phyloP scores from a whole-genome alignment of 345 rosid genomes.

The Carallia pectinifolia region DNA sequence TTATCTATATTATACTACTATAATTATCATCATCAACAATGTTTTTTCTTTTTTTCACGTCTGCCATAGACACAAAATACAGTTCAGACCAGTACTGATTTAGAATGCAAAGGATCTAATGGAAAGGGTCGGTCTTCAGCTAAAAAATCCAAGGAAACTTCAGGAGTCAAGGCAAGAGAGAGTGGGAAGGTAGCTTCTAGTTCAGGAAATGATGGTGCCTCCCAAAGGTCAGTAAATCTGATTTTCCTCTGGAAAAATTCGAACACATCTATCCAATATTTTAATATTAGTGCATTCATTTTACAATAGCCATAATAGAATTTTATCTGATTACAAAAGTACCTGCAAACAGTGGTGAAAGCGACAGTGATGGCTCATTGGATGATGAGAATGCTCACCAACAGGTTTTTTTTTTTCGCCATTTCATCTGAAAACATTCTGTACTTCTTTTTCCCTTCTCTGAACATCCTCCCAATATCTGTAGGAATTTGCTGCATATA shows the following conservation, averaged over 20 bases:
- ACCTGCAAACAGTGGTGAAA: slow-evolving; percentile 63
- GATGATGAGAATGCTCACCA: slow-evolving; percentile 72
- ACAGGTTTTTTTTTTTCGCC: slow-evolving; percentile 41
- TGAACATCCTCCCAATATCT: slow-evolving; percentile 5
- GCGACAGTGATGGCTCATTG: slow-evolving; percentile 85
- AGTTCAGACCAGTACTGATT: slow-evolving; percentile 45
- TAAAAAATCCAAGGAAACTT: slow-evolving; percentile 61
- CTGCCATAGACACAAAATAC: slow-evolving; percentile 50
- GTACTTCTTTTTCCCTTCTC: not conserved
- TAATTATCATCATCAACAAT: too few species aligned
- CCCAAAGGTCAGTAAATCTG: slow-evolving; percentile 59
- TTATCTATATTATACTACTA: not conserved
- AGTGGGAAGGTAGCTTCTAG: slow-evolving; percentile 63
- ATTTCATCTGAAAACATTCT: not conserved
- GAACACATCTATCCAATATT: not conserved
- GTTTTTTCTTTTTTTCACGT: not conserved
- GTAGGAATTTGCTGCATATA: slow-evolving; percentile 53
- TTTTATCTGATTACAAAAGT: slow-evolving; percentile 18
- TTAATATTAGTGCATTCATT: not conserved
- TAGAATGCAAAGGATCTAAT: slow-evolving; percentile 44
- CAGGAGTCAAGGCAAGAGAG: slow-evolving; percentile 62
- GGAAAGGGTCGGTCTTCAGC: slow-evolving; percentile 56
- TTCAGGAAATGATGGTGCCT: slow-evolving; percentile 81
- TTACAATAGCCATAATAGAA: not conserved
- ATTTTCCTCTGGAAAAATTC: too few species aligned